Conservation (phyloP, 2,329 filamentous ascomycete species). For the Venturia carpophila region DNA sequence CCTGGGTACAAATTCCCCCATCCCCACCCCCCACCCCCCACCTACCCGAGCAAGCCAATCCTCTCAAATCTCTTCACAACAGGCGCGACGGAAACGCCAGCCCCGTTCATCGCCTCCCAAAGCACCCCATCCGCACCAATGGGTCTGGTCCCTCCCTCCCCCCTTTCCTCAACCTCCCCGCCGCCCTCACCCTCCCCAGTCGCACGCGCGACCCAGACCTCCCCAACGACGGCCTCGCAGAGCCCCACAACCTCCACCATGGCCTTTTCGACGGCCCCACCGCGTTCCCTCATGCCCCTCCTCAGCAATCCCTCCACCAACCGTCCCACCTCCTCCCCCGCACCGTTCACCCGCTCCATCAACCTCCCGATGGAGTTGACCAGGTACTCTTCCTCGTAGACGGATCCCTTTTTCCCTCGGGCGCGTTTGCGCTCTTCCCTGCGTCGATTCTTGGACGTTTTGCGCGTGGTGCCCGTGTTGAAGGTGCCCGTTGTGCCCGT, state of each 20-base stretch:
- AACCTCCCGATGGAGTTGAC: slow-evolving; percentile 79
- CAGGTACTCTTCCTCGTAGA: slow-evolving; percentile 97
- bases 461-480: slow-evolving; percentile 65
- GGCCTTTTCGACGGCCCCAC: slow-evolving; percentile 64
- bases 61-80: slow-evolving; percentile 45
- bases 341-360: slow-evolving; percentile 69
- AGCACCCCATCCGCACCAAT: slow-evolving; percentile 39
- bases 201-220: slow-evolving; percentile 57
- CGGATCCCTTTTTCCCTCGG: slow-evolving; percentile 87
- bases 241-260: slow-evolving; percentile 66
- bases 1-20: too few relatives aligned
- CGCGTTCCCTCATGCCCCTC: slow-evolving; percentile 80
- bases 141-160: slow-evolving; percentile 26
- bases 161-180: slow-evolving; percentile 22
- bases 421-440: slow-evolving; percentile 94
- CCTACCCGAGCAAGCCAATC: slow-evolving; percentile 24
- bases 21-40: too few relatives aligned
- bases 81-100: slow-evolving; percentile 35
- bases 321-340: slow-evolving; percentile 62
- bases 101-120: slow-evolving; percentile 37
- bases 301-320: slow-evolving; percentile 71
- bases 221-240: slow-evolving; percentile 57
- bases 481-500: slow-evolving; percentile 58
- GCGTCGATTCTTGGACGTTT: slow-evolving; percentile 78
- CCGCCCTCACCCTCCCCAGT: slow-evolving; percentile 27